Evolutionary conservation across 1,139 yeast genomes (phyloP).

Genomic region (Martiniozyma asiatica): DNA sequence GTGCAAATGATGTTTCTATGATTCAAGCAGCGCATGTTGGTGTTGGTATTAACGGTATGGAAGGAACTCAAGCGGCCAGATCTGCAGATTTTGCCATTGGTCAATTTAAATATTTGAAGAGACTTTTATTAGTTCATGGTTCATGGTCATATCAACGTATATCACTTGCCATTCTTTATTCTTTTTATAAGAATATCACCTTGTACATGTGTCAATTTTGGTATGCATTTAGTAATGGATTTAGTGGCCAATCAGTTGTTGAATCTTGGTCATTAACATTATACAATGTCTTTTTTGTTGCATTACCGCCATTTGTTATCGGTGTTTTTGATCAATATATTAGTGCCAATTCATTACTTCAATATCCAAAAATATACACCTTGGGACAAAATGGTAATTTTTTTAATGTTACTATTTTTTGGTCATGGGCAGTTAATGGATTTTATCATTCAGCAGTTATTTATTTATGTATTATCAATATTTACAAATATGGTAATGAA

Average conservation of each 20-base stretch:
- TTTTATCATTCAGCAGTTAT: slow-evolving; percentile 86
- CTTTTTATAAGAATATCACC: slow-evolving; percentile 91
- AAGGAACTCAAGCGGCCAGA: slow-evolving; percentile 98
- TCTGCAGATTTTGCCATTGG: slow-evolving; percentile 97
- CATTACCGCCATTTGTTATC: slow-evolving; percentile 86
- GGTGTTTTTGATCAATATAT: slow-evolving; percentile 97
- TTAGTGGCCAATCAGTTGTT: slow-evolving; percentile 88
- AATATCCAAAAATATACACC: slow-evolving; percentile 87
- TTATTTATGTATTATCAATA: slow-evolving; percentile 59
- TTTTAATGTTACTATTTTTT: slow-evolving; percentile 82
- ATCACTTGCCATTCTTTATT: slow-evolving; percentile 82
- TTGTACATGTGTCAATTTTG: slow-evolving; percentile 97
- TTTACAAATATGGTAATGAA: slow-evolving; percentile 58
- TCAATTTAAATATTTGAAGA: slow-evolving; percentile 78
- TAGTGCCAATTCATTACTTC: slow-evolving; percentile 74
- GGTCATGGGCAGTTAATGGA: slow-evolving; percentile 97
- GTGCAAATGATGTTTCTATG: slow-evolving; percentile 98
- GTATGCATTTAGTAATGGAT: slow-evolving; percentile 88
- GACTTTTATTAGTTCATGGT: slow-evolving; percentile 84
- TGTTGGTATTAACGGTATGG: slow-evolving; percentile 97
- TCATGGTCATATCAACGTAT: slow-evolving; percentile 96
- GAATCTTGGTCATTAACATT: slow-evolving; percentile 98
- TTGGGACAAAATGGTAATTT: slow-evolving; percentile 82
- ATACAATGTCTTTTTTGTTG: slow-evolving; percentile 93
- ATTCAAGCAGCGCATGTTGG: slow-evolving; percentile 99